A percentile compares a stretch with the other conserved stretches of the same genome.
These are phyloP conservation scores for Ustilago bromivora DNA, from an alignment of 1,284 basidiomycete species.

Conservation along the genomic window DNA sequence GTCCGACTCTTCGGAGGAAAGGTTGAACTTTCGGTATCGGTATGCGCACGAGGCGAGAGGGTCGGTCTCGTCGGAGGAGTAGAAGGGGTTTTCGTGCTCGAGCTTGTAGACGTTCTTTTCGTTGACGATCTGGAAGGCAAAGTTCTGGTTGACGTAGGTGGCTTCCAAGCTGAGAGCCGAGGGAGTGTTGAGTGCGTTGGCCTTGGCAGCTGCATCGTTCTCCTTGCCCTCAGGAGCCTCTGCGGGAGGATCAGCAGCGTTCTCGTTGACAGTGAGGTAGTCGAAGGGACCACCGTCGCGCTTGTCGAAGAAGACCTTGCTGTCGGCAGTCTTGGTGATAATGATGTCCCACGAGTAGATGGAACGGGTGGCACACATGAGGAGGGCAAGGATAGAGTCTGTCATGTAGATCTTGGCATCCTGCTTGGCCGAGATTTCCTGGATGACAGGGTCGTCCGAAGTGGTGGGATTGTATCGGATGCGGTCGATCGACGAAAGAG, in stretches of 20 bases:
- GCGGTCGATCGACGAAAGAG: slow-evolving; percentile 90
- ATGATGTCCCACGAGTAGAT: slow-evolving; percentile 99
- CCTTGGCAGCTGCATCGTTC: slow-evolving; percentile 54
- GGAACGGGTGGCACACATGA: slow-evolving; percentile 95
- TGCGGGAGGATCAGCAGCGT: slow-evolving; percentile 92
- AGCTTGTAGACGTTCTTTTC: slow-evolving; percentile 74
- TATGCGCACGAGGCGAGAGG: slow-evolving; percentile 95
- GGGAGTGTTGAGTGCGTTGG: slow-evolving; percentile 89
- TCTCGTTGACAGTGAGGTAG: slow-evolving; percentile 98
- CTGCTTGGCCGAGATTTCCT: slow-evolving; percentile 56
- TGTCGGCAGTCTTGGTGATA: slow-evolving; percentile 85
- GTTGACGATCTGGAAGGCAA: slow-evolving; percentile 92
- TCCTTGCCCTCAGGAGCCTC: slow-evolving; percentile 73
- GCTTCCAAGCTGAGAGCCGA: slow-evolving; percentile 95
- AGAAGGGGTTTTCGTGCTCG: slow-evolving; percentile 79
- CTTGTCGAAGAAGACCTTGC: slow-evolving; percentile 97
- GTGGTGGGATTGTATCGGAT: slow-evolving; percentile 98
- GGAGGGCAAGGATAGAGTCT: slow-evolving; percentile 92
- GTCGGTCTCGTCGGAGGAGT: slow-evolving; percentile 91
- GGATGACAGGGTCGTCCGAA: slow-evolving; percentile 84
- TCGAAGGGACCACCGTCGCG: slow-evolving; percentile 92
- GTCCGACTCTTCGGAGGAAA: slow-evolving; percentile 87
- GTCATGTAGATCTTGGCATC: slow-evolving; percentile 93
- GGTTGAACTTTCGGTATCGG: slow-evolving; percentile 94
- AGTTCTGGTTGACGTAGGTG: slow-evolving; percentile 99